These are phyloP conservation scores for Kuraishia borneana DNA, from an alignment of 805 yeast species.

Conservation along the genomic window DNA sequence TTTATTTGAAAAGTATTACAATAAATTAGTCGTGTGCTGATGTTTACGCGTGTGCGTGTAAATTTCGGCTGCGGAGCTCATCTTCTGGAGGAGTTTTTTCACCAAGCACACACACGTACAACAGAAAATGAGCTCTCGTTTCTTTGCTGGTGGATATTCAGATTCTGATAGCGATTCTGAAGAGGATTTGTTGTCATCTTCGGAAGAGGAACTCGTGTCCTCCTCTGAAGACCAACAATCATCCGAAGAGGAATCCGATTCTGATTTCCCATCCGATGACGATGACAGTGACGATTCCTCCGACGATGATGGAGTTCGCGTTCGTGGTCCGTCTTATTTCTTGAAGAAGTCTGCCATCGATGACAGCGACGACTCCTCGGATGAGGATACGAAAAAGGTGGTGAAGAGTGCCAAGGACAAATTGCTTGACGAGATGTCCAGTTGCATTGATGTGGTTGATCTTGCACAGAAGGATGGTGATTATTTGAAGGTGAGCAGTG, in stretches of 20 bases:
- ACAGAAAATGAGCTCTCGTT: slow-evolving; percentile 66
- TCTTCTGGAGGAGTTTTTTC: not conserved
- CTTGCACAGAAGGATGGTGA: slow-evolving; percentile 58
- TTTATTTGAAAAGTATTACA: not conserved
- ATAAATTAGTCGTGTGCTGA: too few relatives aligned
- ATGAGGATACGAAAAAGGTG: slow-evolving; percentile 65
- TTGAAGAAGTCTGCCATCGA: slow-evolving; percentile 35
- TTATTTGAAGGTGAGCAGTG: slow-evolving; percentile 67
- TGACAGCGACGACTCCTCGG: slow-evolving; percentile 26
- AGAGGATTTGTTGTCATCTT: slow-evolving; percentile 39
- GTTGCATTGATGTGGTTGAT: slow-evolving; percentile 54
- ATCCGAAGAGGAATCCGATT: slow-evolving; percentile 14
- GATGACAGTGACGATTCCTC: slow-evolving; percentile 32
- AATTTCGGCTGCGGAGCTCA: not conserved
- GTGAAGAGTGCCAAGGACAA: slow-evolving; percentile 93
- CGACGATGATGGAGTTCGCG: slow-evolving; percentile 34
- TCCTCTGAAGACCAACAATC: slow-evolving; percentile 4
- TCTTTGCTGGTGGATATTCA: slow-evolving; percentile 60
- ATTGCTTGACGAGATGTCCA: slow-evolving; percentile 76
- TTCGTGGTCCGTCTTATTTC: slow-evolving; percentile 42
- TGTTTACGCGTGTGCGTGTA: not conserved
- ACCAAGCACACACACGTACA: too few relatives aligned
- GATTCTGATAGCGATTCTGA: slow-evolving; percentile 43
- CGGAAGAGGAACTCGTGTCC: slow-evolving; percentile 37
- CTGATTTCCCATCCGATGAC: slow-evolving; percentile 28